Conservation (phyloP, 2,329 filamentous ascomycete species). For the Aspergillus persii region DNA sequence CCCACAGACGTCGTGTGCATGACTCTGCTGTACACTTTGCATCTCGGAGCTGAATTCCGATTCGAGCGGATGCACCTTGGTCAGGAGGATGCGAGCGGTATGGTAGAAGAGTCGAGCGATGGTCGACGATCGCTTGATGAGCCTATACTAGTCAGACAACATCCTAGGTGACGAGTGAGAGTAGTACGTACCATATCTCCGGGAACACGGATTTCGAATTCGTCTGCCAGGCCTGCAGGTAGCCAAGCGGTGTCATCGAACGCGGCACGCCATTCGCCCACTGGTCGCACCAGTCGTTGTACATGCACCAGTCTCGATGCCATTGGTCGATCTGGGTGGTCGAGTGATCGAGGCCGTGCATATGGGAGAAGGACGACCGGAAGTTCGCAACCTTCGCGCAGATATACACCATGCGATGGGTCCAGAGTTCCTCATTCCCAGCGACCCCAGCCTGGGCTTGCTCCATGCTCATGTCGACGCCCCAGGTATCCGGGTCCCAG, state of each 20-base stretch:
- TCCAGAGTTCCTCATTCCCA: slow-evolving; percentile 78
- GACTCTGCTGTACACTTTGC: slow-evolving; percentile 65
- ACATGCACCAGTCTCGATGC: slow-evolving; percentile 71
- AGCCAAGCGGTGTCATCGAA: slow-evolving; percentile 84
- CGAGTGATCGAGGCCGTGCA: slow-evolving; percentile 57
- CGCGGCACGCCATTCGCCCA: slow-evolving; percentile 79
- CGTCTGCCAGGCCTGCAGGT: slow-evolving; percentile 67
- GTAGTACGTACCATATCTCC: slow-evolving; percentile 68
- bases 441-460: slow-evolving; percentile 50
- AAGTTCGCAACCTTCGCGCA: slow-evolving; percentile 86
- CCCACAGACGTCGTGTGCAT: slow-evolving; percentile 83
- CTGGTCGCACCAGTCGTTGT: slow-evolving; percentile 77
- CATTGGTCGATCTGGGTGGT: slow-evolving; percentile 60
- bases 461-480: slow-evolving; percentile 72
- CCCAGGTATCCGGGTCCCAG: slow-evolving; percentile 90
- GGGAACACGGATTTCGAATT: slow-evolving; percentile 74
- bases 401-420: slow-evolving; percentile 84
- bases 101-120: slow-evolving; percentile 87
- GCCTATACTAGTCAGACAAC: slow-evolving; percentile 47
- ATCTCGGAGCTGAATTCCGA: slow-evolving; percentile 63
- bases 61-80: slow-evolving; percentile 72
- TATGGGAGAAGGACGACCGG: slow-evolving; percentile 65
- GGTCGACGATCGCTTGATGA: slow-evolving; percentile 77
- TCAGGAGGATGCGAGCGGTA: slow-evolving; percentile 75
- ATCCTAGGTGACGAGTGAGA: no score